phyloP scores from a whole-genome alignment of 768 basidiomycete genomes.

The Agrocybe chaxingu region DNA sequence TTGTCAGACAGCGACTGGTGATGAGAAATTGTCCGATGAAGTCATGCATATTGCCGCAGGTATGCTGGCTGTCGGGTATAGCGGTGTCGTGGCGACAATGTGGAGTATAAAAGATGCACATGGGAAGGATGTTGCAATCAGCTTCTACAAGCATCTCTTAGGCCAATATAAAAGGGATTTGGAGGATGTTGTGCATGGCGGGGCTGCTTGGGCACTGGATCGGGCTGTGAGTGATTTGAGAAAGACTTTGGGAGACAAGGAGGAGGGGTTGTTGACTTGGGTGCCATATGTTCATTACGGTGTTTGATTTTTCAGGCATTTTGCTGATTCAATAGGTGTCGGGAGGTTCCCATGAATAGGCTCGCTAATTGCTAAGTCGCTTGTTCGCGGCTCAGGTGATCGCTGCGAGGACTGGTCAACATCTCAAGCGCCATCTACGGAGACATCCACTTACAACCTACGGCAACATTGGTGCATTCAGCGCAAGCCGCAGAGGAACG shows the following conservation, averaged over 20 bases:
- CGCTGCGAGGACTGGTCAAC: no score
- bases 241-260: not conserved
- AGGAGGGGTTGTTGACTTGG: constrained; percentile 9
- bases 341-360: no score
- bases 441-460: no score
- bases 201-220: no score
- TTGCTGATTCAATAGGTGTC: no score
- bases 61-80: constrained; percentile 23
- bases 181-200: no score
- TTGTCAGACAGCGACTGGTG: constrained; percentile 34
- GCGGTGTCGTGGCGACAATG: constrained; percentile 27
- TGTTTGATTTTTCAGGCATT: not conserved
- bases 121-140: constrained; percentile 22
- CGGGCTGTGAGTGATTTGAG: no score
- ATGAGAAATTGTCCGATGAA: constrained; percentile 27
- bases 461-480: no score
- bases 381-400: no score
- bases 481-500: no score
- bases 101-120: constrained; percentile 31
- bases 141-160: constrained; percentile 24
- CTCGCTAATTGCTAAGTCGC: no score
- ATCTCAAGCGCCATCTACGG: no score
- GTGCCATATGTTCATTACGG: constrained; percentile 15
- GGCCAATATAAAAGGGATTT: not conserved
- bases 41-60: constrained; percentile 37